Base-by-base conservation (phyloP, 2,329 filamentous ascomycete genomes). In the Sporothrix pseudoabietina region DNA sequence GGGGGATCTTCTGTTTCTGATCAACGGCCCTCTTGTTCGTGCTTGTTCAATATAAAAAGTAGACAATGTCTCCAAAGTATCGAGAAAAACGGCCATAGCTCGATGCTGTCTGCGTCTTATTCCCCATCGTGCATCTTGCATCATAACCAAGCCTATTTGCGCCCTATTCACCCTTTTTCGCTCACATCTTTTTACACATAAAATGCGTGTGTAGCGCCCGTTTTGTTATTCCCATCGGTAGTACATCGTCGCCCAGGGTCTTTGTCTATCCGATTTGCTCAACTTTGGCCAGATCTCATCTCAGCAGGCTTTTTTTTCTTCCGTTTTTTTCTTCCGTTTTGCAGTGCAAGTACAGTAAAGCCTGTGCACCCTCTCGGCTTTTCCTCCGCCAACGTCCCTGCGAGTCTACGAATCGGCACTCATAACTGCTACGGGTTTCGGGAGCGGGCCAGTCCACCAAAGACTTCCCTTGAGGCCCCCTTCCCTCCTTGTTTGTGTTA, bases 51-150 rank as follows among this genome's bases (percentile, higher is more conserved):
- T 63, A 63, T 63, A 63, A 63, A 63, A 63, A 41, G 32, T 63
- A 63, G 35, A 39, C 8, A 63, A 63, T 4, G 19, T 32, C 2
- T 32, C 54, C 8, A 63, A 63, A 10, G 19, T 32, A 7, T 16
- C 54, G n/a, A 55, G 54, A 32, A 32, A 26, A 10, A 57, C 26
- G 16, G 22, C 44, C 44, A 19, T 19, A 1, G 57, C 57, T 63
- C 16, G 35, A 63, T 41, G 61, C 41, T 44, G 61, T 47, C 61
- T 66, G 61, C 61, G 59, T 63, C 32, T 63, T 63, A 63, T 63
- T 63, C 19, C 59, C 35, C 19, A 63, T 63, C 7, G 59, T n/a
- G 35, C 35, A 41, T 63, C 59, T 39, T 63, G 32, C 59, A 63
- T 12, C 32, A 63, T 9, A 10, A 16, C 59, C 22, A 35, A 35